Evolutionary conservation across 768 basidiomycete genomes (phyloP), one percentile per base, ranked within the genome.

Genomic region (Crassisporium funariophilum): DNA sequence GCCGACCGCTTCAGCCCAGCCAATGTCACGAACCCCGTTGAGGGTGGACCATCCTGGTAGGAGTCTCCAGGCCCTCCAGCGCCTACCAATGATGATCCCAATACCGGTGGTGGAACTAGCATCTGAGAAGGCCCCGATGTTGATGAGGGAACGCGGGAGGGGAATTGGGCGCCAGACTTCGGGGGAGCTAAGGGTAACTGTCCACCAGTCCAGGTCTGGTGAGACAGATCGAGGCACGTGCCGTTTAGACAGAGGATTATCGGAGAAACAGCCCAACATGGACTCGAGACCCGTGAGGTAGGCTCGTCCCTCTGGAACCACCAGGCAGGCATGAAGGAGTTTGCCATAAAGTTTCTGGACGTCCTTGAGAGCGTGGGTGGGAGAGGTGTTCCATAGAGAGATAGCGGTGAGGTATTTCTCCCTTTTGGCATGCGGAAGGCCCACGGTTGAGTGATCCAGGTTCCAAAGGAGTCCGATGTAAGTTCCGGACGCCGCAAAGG

Each of bases 1-100:
- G 0, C 68, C 68, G 5, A 75, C 46, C 0, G 68, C 69, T 49
- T 79, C 73, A 0, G 72, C 74, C 74, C 76, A 79, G 0, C 57
- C 57, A 46, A 77, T 77, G 53, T 76, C 69, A 0, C 59, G 42
- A 1, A 59, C 35, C 20, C 56, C 43, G 4, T 22, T 20, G 23
- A 1, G 58, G 22, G 69, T 68, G 71, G 0, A 54, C n/a, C n/a
- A n/a, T n/a, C 27, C 58, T 1, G 53, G 58, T 4, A 50, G 10
- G 16, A 70, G 63, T 0, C 33, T 17, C 62, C 65, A 71, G 0
- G 68, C 66, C 3, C 55, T 2, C 69, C 65, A 72, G 0, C 13
- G 6, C 10, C 48, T 37, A 0, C 51, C 24, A 10, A 71, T 54
- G 17, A 42, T 40, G 36, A 72, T 58, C 3, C 56, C 52, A 12